Evolutionary conservation across 2,329 filamentous ascomycete species (phyloP).

Genomic region (Fusarium udum): DNA sequence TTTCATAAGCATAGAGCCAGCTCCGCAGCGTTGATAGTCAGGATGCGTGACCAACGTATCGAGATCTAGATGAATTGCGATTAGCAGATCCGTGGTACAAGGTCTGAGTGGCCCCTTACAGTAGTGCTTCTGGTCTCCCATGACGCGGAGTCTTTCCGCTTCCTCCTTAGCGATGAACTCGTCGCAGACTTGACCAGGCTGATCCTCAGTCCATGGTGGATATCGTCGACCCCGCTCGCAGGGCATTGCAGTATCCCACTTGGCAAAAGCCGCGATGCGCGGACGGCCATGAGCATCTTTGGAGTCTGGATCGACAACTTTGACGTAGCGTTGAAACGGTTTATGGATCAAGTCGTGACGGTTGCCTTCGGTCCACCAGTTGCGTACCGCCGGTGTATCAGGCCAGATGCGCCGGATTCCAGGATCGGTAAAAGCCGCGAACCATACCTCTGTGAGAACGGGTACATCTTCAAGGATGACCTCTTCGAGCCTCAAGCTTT

Average conservation of each 20-base stretch:
- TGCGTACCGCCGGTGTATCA: constrained; percentile 26
- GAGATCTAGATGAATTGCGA: constrained; percentile 23
- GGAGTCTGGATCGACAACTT: constrained; percentile 23
- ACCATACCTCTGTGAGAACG: constrained; percentile 28
- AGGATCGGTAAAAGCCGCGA: constrained; percentile 24
- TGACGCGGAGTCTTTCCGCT: constrained; percentile 22
- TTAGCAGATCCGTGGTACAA: neutral
- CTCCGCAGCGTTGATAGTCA: constrained; percentile 40
- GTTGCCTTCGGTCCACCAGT: constrained; percentile 34
- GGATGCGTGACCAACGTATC: constrained; percentile 42
- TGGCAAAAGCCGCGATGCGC: constrained; percentile 31
- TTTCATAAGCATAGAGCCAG: constrained; percentile 37
- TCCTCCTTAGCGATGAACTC: constrained; percentile 26
- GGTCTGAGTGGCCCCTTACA: neutral
- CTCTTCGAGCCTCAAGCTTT: constrained; percentile 1
- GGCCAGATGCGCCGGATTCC: constrained; percentile 26
- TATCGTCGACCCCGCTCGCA: constrained; percentile 27
- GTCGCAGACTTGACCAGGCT: constrained; percentile 22
- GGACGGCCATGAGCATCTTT: constrained; percentile 4
- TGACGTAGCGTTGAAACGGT: constrained; percentile 31
- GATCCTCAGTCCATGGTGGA: constrained; percentile 27
- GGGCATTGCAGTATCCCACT: constrained; percentile 30
- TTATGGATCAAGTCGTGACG: constrained; percentile 22
- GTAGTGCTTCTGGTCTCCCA: constrained; percentile 29
- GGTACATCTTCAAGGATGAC: constrained; percentile 14